Evolutionary conservation across 352 stramenopile genomes (phyloP), one percentile per base, ranked within the genome.

Genomic region (Pythium brassicae): DNA sequence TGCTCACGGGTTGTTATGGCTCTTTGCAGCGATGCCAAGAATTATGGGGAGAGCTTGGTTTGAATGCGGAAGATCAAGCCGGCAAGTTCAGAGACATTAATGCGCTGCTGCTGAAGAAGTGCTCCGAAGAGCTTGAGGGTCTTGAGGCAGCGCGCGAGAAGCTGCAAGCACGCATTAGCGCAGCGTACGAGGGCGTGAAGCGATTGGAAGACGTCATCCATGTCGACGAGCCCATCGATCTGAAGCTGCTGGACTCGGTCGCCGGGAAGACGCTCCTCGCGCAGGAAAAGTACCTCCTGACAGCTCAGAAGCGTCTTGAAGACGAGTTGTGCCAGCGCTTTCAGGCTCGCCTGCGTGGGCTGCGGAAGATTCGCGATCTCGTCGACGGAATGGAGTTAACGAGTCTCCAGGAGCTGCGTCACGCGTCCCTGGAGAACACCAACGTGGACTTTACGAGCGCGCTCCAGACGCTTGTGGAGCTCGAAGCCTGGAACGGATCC

Each of bases 71-170:
- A 50, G 71, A 85, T 25, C 73, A 83, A 34, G 66, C 61, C 2
- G 72, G 35, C 27, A 86, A 85, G 35, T 83, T 87, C 46, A 71
- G 79, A 45, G 71, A 87, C 23, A 85, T 89, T 37, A 86, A 87
- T 27, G 66, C 61, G 9, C 34, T 86, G 2, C 48, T 87, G 51
- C 15, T 86, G n/a, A 71, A 69, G 35, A 85, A 79, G 42, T 86
- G 73, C 44, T 73, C 71, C 11, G 69, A 89, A 59, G 79, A 87
- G 45, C 62, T 89, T 17, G 75, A 85, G 66, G 63, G 61, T 1
- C 58, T 89, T 8, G 66, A 87, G 60, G 60, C 57, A 34, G 71
- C 72, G 29, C 71, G 78, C 29, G 71, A 70, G 22, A 78, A 73
- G 45, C 44, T 86, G 2, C 74, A 83, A 55, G 22, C 46, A 37